Percentiles rank a stretch among this genome's conserved stretches.
phyloP scores from a whole-genome alignment of 345 rosid genomes.

The Zanthoxylum bungeanum region DNA sequence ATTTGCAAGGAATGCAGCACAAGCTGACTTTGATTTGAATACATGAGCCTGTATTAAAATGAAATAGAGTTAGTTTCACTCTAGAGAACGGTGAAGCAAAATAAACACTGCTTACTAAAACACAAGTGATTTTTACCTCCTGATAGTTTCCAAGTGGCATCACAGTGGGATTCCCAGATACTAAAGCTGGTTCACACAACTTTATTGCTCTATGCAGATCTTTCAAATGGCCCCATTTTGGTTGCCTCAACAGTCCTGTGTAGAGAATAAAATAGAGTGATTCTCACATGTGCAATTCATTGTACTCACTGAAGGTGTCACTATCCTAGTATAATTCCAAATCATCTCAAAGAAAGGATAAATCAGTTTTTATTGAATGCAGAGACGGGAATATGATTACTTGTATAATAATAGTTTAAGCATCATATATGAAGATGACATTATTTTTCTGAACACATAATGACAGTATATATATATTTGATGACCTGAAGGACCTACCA shows the following conservation, averaged over 20 bases:
- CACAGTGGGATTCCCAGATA: constrained; percentile 62
- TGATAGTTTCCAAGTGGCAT: constrained; percentile 75
- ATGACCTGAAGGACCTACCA: constrained; percentile 16
- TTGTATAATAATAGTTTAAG: not conserved
- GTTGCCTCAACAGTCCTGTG: constrained; percentile 83
- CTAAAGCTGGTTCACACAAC: constrained; percentile 85
- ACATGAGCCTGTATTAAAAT: constrained; percentile 71
- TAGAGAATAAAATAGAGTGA: constrained; percentile 5
- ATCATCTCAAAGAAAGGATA: not conserved
- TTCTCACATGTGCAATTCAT: constrained; percentile 8
- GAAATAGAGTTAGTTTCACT: not conserved
- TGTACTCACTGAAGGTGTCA: not conserved
- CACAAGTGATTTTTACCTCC: constrained; percentile 52
- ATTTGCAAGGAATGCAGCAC: constrained; percentile 96
- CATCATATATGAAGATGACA: not conserved
- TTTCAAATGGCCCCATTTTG: constrained; percentile 99
- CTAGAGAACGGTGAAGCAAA: not conserved
- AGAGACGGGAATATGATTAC: not conserved
- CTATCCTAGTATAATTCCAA: not conserved
- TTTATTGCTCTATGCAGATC: constrained; percentile 95
- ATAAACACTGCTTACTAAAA: not conserved
- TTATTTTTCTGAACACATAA: not conserved
- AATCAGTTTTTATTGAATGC: not conserved
- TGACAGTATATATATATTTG: not conserved
- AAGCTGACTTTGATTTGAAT: constrained; percentile 66